Percentiles rank a stretch among this genome's conserved stretches.
These are phyloP conservation scores for Saccharomyces jurei DNA, from an alignment of 805 yeast genomes.

Conservation along the genomic window DNA sequence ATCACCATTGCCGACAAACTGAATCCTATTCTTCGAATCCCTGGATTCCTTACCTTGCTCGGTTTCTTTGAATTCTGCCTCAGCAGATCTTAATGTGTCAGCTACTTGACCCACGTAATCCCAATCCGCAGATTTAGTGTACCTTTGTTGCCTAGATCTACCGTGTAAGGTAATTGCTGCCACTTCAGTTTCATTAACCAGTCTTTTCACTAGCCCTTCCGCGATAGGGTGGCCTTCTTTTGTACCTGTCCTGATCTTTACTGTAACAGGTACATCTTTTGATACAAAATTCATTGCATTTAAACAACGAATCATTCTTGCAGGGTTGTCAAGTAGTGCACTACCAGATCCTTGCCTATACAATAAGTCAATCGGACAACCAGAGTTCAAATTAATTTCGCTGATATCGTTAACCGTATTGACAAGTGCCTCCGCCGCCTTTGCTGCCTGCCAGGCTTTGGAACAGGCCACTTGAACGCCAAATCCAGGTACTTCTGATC, in stretches of 20 bases:
- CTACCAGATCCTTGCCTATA: slow-evolving; percentile 94
- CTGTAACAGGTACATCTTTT: slow-evolving; percentile 87
- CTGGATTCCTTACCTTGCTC: slow-evolving; percentile 58
- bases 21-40: slow-evolving; percentile 47
- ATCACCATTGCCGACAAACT: slow-evolving; percentile 93
- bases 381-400: slow-evolving; percentile 88
- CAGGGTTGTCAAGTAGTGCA: slow-evolving; percentile 84
- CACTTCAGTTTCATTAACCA: slow-evolving; percentile 71
- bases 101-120: slow-evolving; percentile 74
- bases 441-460: slow-evolving; percentile 88
- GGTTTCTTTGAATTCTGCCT: slow-evolving; percentile 47
- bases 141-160: slow-evolving; percentile 91
- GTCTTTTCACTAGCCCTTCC: slow-evolving; percentile 58
- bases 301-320: slow-evolving; percentile 66
- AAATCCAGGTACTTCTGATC: slow-evolving; percentile 73
- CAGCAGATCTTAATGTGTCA: slow-evolving; percentile 50
- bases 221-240: slow-evolving; percentile 84
- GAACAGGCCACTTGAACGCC: slow-evolving; percentile 91
- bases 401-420: slow-evolving; percentile 49
- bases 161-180: slow-evolving; percentile 94
- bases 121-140: slow-evolving; percentile 91
- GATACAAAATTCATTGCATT: slow-evolving; percentile 84
- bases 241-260: slow-evolving; percentile 88
- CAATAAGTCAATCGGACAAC: slow-evolving; percentile 95
- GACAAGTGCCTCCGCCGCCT: slow-evolving; percentile 69